These are phyloP conservation scores for Pleurotus cornucopiae DNA, from an alignment of 768 basidiomycete species.

Conservation along the genomic window DNA sequence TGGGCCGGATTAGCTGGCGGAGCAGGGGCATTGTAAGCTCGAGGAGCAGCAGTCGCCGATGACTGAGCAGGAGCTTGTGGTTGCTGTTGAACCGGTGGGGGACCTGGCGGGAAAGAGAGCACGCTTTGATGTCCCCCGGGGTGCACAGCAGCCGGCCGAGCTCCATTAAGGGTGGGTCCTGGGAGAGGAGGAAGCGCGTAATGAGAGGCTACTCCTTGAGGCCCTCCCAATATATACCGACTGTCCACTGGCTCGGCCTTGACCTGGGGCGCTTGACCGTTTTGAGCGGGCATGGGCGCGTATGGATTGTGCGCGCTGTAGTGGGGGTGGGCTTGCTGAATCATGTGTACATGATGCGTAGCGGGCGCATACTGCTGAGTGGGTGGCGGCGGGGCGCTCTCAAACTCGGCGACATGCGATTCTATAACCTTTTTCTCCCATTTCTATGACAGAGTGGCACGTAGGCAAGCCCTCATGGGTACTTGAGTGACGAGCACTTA, in stretches of 20 bases:
- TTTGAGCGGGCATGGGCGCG: constrained; percentile 33
- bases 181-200: constrained; percentile 63
- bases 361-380: constrained; percentile 51
- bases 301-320: constrained; percentile 54
- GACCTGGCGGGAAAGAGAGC: constrained; percentile 44
- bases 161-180: constrained; percentile 58
- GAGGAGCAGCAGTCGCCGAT: background rate
- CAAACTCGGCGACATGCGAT: constrained; percentile 95
- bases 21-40: background rate
- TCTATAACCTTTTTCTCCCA: constrained; percentile 94
- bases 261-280: constrained; percentile 36
- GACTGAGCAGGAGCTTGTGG: background rate
- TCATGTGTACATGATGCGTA: constrained; percentile 61
- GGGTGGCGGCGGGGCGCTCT: constrained; percentile 39
- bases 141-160: constrained; percentile 33
- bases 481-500: constrained; percentile 40
- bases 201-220: constrained; percentile 26
- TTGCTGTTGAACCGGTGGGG: constrained; percentile 12
- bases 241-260: constrained; percentile 73
- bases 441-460: constrained; percentile 50
- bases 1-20: constrained; percentile 13
- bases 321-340: constrained; percentile 55
- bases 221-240: constrained; percentile 56
- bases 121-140: constrained; percentile 58
- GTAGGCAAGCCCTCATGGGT: constrained; percentile 9